phyloP scores from a whole-genome alignment of 176 grass and related monocot species.

The Stipa capillata region DNA sequence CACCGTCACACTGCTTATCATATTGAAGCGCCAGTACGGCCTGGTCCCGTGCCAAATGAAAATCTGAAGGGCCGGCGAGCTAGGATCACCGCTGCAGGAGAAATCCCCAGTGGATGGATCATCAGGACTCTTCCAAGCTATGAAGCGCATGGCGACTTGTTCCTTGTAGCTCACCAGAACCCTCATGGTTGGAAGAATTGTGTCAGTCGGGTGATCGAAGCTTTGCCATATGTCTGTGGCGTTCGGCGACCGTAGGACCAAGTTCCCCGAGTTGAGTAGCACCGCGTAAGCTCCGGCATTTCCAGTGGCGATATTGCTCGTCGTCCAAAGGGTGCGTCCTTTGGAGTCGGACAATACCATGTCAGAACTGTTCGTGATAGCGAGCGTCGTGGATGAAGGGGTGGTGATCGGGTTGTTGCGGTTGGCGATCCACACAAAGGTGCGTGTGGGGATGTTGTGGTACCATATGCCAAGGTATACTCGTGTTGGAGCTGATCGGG shows the following conservation, averaged over 20 bases:
- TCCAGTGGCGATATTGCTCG: not conserved
- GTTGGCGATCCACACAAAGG: constrained; percentile 17
- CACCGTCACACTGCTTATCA: not conserved
- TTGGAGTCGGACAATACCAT: not conserved
- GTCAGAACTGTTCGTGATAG: not conserved
- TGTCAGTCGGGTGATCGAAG: constrained; percentile 16
- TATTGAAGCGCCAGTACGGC: not conserved
- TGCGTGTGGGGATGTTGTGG: not conserved
- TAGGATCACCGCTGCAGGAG: not conserved
- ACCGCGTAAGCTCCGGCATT: not conserved
- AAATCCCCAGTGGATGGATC: constrained; percentile 22
- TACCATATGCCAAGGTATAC: constrained; percentile 26
- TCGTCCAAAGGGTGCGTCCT: not conserved
- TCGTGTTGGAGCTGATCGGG: not conserved
- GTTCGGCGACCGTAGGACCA: not conserved
- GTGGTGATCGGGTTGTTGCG: not conserved
- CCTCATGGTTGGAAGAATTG: constrained; percentile 3
- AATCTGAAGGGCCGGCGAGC: not conserved
- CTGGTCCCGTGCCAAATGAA: not conserved
- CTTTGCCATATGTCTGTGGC: constrained; percentile 3
- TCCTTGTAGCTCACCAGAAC: not conserved
- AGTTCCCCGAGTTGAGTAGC: not conserved
- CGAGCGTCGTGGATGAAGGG: not conserved
- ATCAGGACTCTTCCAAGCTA: not conserved
- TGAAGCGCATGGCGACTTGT: not conserved